Percentiles rank a stretch among this genome's conserved stretches.
phyloP scores from a whole-genome alignment of 2,329 filamentous ascomycete species.

The Raffaelea ambrosiae region DNA sequence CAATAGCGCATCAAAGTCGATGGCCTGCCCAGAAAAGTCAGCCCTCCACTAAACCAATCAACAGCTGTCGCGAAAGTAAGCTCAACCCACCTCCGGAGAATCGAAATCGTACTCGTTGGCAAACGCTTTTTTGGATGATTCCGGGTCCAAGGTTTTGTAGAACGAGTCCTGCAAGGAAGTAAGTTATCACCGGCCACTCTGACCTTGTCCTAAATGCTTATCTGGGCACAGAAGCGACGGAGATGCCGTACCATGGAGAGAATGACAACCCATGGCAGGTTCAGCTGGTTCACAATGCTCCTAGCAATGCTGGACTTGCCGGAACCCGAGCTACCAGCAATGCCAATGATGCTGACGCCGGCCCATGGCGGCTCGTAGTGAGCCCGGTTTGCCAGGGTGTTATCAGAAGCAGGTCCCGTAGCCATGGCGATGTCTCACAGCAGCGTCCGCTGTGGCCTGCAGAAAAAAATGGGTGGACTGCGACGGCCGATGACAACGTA shows the following conservation, averaged over 20 bases:
- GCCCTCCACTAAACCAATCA: background rate
- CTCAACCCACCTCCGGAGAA: conserved; percentile 72
- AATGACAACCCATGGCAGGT: conserved; percentile 96
- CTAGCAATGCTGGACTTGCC: conserved; percentile 89
- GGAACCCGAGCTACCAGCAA: conserved; percentile 91
- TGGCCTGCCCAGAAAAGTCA: conserved; percentile 41
- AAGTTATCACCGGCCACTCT: too few relatives aligned
- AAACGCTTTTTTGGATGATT: conserved; percentile 74
- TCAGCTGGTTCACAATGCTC: conserved; percentile 82
- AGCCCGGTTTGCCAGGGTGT: conserved; percentile 43
- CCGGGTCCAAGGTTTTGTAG: conserved; percentile 79
- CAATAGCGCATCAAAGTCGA: conserved; percentile 87
- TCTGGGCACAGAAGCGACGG: background rate
- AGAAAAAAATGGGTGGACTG: too few relatives aligned
- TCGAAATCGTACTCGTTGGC: conserved; percentile 94
- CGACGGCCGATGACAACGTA: too few relatives aligned
- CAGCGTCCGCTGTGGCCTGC: too few relatives aligned
- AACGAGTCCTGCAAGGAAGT: conserved; percentile 68
- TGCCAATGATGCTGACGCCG: conserved; percentile 90
- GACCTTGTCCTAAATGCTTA: too few relatives aligned
- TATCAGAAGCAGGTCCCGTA: background rate
- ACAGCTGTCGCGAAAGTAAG: too few relatives aligned
- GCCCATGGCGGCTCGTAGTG: conserved; percentile 95
- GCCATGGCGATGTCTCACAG: too few relatives aligned
- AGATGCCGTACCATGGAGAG: conserved; percentile 71